Evolutionary conservation across 129 eudicot species (phyloP).

Genomic region (Silybum marianum): DNA sequence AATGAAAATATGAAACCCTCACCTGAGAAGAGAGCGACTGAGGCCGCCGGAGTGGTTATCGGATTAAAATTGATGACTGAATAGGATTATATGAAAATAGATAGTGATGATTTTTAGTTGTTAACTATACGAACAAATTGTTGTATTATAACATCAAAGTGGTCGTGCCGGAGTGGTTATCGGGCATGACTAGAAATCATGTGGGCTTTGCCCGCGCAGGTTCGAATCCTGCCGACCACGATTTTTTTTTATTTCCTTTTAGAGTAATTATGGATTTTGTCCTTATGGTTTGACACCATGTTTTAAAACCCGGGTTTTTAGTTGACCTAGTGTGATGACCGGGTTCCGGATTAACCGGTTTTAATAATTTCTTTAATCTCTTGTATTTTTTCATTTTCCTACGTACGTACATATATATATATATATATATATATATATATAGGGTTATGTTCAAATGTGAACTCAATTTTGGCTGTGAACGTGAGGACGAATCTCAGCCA

Average conservation of each 20-base stretch:
- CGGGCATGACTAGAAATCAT: slow-evolving; percentile 99
- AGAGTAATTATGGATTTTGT: too few relatives aligned
- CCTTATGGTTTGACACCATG: not conserved
- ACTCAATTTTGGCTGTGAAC: too few relatives aligned
- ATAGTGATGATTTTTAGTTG: not conserved
- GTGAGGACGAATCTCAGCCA: too few relatives aligned
- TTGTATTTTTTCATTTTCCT: too few relatives aligned
- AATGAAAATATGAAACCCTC: not conserved
- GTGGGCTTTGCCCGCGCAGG: slow-evolving; percentile 99
- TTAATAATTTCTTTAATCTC: too few relatives aligned
- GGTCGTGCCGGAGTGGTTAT: slow-evolving; percentile 99
- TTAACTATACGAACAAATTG: not conserved
- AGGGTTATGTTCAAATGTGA: too few relatives aligned
- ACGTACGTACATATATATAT: too few relatives aligned
- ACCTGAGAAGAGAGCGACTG: not conserved
- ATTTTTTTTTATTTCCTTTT: not conserved
- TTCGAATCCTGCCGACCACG: slow-evolving; percentile 99
- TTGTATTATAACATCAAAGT: not conserved
- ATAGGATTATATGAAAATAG: not conserved
- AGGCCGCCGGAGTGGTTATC: not conserved
- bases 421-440: too few relatives aligned
- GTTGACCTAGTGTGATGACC: too few relatives aligned
- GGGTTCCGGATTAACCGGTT: too few relatives aligned
- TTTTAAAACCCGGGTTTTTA: too few relatives aligned
- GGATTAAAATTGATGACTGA: not conserved